Percentiles rank a stretch among this genome's conserved stretches.
Conservation (phyloP, 2,329 filamentous ascomycete genomes). For the Aaosphaeria arxii region DNA sequence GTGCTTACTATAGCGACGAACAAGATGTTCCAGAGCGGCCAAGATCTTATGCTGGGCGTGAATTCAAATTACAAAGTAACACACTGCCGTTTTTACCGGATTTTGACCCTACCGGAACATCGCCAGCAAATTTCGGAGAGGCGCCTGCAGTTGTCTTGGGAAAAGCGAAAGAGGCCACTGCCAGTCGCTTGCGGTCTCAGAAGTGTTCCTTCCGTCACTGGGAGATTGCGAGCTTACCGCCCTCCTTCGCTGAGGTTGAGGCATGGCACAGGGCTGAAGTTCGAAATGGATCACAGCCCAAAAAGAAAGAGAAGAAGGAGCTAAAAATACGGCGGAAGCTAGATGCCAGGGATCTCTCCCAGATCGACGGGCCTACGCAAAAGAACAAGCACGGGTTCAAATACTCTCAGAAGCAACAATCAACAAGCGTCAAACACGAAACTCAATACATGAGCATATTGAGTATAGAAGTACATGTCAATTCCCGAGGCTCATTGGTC, state of each 20-base stretch:
- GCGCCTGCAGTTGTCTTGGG: constrained; percentile 50
- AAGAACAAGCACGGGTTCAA: constrained; percentile 80
- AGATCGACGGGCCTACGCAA: constrained; percentile 87
- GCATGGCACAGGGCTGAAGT: constrained; percentile 58
- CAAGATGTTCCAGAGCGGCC: constrained; percentile 73
- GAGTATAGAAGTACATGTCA: constrained; percentile 90
- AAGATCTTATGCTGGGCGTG: constrained; percentile 82
- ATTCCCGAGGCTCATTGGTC: constrained; percentile 74
- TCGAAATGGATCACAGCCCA: constrained; percentile 5
- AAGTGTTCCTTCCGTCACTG: constrained; percentile 66
- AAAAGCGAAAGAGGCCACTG: constrained; percentile 49
- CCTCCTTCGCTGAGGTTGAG: constrained; percentile 66
- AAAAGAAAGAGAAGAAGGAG: constrained; percentile 1
- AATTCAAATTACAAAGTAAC: constrained; percentile 74
- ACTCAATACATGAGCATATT: constrained; percentile 95
- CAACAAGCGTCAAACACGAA: constrained; percentile 76
- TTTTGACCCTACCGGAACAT: constrained; percentile 64
- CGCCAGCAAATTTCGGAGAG: constrained; percentile 55
- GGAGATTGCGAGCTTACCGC: constrained; percentile 72
- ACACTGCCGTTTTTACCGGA: constrained; percentile 75
- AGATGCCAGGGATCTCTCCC: constrained; percentile 57
- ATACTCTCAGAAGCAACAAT: constrained; percentile 73
- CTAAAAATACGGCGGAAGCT: constrained; percentile 14
- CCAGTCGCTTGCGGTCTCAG: constrained; percentile 52
- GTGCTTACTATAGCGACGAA: constrained; percentile 81